Base-by-base conservation (phyloP, 257 asterid genomes). In the Schizonepeta tenuifolia region DNA sequence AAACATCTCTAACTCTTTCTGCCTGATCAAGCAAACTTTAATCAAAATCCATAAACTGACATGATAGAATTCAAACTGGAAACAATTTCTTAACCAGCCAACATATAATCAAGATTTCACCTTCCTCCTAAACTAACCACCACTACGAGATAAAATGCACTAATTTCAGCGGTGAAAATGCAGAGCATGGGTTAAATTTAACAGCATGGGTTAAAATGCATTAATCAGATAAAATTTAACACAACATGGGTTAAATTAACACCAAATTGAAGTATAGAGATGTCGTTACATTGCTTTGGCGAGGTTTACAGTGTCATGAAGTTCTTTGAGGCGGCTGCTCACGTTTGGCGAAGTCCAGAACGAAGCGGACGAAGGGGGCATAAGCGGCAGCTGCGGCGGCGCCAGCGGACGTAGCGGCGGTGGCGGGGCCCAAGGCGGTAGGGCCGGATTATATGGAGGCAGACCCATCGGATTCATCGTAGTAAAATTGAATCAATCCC, bases 341-440 rank as follows among this genome's bases (percentile, higher is more conserved):
- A 84, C 85, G 59, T 84, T 86, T 22, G 73, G 63, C 49, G 84
- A 59, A 36, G 85, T 82, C 91, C 87, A 86, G 76, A 84, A 90
- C 67, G 87, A 50, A 51, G 87, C 70, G 4, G 95, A 82, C 8
- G 93, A 86, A 33, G 89, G 93, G 18, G 96, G 91, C 17, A 86
- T 56, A 4, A 88, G 83, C 65, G 89, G 94, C 68, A 75, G 61
- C 26, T 70, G 72, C 5, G 83, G 80, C 69, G 86, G 82, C 26
- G 61, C 54, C 70, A 78, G 64, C 51, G 73, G 61, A 15, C 78
- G 18, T n/a, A 73, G 59, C 21, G 71, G 70, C 3, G 89, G 91
- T 21, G 69, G 59, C 69, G 77, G 77, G 1, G 76, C 78, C 89
- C 86, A 82, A 11, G 69, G 78, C 56, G 56, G 70, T 35, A n/a